phyloP scores from a whole-genome alignment of 139 green algal genomes.

The Trebouxia sp. region DNA sequence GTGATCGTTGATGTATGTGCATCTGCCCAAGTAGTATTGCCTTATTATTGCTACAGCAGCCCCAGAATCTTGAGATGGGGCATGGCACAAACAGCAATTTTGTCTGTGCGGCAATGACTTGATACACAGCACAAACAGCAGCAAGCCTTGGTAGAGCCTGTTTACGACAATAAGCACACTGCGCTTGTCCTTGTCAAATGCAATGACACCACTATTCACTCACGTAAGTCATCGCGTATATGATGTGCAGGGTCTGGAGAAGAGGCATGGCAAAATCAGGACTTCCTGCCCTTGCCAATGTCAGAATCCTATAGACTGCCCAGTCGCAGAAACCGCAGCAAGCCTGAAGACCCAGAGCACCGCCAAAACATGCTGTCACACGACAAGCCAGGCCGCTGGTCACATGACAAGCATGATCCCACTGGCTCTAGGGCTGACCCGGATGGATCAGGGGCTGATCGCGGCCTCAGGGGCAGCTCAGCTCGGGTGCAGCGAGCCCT shows the following conservation, averaged over 20 bases:
- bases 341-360: background rate
- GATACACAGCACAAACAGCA: too few relatives aligned
- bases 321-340: background rate
- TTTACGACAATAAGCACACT: too few relatives aligned
- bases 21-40: too few relatives aligned
- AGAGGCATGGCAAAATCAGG: conserved; percentile 25
- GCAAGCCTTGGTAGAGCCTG: too few relatives aligned
- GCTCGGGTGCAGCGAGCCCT: background rate
- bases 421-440: background rate
- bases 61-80: too few relatives aligned
- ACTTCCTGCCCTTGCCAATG: conserved; percentile 52
- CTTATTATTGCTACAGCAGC: too few relatives aligned
- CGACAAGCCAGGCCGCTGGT: background rate
- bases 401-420: background rate
- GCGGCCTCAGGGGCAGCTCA: background rate
- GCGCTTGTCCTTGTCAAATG: too few relatives aligned
- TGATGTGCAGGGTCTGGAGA: background rate
- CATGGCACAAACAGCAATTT: too few relatives aligned
- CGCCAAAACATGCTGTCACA: background rate
- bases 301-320: conserved; percentile 46
- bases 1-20: too few relatives aligned
- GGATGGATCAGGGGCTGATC: conserved; percentile 2
- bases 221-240: background rate
- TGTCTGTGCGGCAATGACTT: too few relatives aligned
- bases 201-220: too few relatives aligned